These are phyloP conservation scores for Entoloma clypeatum DNA, from an alignment of 1,284 basidiomycete species.

Conservation along the genomic window DNA sequence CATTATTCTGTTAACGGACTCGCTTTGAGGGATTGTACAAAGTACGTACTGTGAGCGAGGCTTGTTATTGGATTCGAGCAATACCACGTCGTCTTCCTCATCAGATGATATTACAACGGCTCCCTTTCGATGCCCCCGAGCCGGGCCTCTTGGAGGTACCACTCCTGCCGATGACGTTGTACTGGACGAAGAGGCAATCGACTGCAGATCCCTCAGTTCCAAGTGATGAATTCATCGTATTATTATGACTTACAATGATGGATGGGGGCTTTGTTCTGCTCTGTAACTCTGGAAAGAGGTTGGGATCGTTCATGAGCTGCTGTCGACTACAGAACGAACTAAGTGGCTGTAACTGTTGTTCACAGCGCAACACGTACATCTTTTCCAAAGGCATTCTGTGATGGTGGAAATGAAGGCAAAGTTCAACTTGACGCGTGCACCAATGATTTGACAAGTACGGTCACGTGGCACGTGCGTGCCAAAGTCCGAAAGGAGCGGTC, in stretches of 20 bases:
- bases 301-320: conserved; percentile 24
- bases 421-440: too few species aligned
- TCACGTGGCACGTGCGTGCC: too few species aligned
- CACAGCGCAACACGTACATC: conserved; percentile 22
- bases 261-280: conserved; percentile 18
- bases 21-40: too few species aligned
- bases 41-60: not conserved
- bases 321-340: conserved; percentile 21
- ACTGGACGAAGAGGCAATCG: conserved; percentile 19
- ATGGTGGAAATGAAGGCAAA: too few species aligned
- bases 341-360: not conserved
- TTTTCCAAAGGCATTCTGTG: conserved; percentile 28
- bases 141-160: too few species aligned
- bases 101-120: conserved; percentile 29
- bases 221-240: not conserved
- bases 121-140: too few species aligned
- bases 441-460: too few species aligned
- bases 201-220: conserved; percentile 13
- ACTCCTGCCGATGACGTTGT: too few species aligned
- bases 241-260: conserved; percentile 24
- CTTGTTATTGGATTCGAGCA: conserved; percentile 1
- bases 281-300: conserved; percentile 29
- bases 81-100: conserved; percentile 24
- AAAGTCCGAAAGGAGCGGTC: too few species aligned
- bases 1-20: not conserved